Conservation (phyloP, 2,329 filamentous ascomycete genomes). For the Microcyclosporella mali region DNA sequence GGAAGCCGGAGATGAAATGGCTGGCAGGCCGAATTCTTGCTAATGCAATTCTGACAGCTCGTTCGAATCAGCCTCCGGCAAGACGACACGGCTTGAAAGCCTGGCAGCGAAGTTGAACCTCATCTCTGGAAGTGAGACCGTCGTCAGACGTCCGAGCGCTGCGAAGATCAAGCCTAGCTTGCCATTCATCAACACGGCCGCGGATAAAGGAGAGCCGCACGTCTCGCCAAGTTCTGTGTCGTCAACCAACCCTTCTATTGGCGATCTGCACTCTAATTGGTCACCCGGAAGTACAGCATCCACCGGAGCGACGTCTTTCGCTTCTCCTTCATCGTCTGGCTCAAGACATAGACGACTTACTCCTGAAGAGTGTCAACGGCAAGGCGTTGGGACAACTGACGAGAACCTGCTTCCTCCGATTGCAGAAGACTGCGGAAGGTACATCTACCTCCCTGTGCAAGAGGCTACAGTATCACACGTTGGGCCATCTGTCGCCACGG, state of each 20-base stretch:
- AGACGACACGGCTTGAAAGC: constrained; percentile 11
- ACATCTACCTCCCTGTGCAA: constrained; percentile 28
- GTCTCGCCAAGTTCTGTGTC: constrained; percentile 15
- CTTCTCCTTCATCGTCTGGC: constrained; percentile 23
- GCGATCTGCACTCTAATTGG: constrained; percentile 15
- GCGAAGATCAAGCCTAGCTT: constrained; percentile 18
- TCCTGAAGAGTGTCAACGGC: constrained; percentile 25
- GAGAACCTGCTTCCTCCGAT: constrained; percentile 28
- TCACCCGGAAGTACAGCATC: constrained; percentile 29
- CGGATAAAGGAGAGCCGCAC: constrained; percentile 15
- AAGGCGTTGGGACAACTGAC: constrained; percentile 15
- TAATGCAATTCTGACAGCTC: constrained; percentile 2
- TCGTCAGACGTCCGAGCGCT: constrained; percentile 22
- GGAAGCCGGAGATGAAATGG: neutral
- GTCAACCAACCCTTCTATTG: constrained; percentile 11
- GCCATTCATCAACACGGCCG: constrained; percentile 20
- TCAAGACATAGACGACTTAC: constrained; percentile 21
- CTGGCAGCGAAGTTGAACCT: constrained; percentile 21
- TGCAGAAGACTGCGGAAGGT: constrained; percentile 27
- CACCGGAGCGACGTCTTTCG: constrained; percentile 31
- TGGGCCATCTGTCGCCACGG: constrained; percentile 50
- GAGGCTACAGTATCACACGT: constrained; percentile 19
- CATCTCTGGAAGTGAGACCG: constrained; percentile 18
- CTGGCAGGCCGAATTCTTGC: neutral
- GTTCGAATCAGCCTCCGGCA: neutral